phyloP scores from a whole-genome alignment of 306 rosid genomes.

The Fragaria nilgerrensis region DNA sequence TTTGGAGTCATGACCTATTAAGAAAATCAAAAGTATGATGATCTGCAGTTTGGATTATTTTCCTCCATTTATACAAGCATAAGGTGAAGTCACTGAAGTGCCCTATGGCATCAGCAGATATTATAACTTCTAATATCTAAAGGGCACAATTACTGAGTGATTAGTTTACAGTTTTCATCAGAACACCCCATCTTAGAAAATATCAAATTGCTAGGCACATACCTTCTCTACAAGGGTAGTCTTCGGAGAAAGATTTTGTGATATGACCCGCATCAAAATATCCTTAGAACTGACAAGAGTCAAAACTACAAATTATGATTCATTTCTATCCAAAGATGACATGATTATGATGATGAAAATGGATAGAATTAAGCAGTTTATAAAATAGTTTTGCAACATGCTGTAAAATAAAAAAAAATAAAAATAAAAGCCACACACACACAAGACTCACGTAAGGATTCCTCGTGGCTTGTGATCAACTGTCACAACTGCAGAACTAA shows the following conservation, averaged over 20 bases:
- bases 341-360: background rate
- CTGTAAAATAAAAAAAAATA: background rate
- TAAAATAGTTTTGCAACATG: background rate
- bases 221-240: constrained; percentile 89
- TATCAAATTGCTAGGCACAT: constrained; percentile 25
- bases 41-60: constrained; percentile 3
- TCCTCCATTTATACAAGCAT: background rate
- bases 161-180: background rate
- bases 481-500: constrained; percentile 71
- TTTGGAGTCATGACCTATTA: constrained; percentile 87
- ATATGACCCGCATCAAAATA: constrained; percentile 87
- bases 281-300: constrained; percentile 72
- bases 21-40: constrained; percentile 21
- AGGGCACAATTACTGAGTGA: background rate
- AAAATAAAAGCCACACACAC: background rate
- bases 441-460: constrained; percentile 76
- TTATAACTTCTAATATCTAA: background rate
- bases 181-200: constrained; percentile 1
- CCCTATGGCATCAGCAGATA: constrained; percentile 6
- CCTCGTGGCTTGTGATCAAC: constrained; percentile 77
- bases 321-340: background rate
- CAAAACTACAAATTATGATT: constrained; percentile 14
- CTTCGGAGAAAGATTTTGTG: constrained; percentile 70
- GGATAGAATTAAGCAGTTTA: background rate
- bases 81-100: background rate